Evolutionary conservation across 169 alveolate species (phyloP).

Genomic region (Babesia bigemina): DNA sequence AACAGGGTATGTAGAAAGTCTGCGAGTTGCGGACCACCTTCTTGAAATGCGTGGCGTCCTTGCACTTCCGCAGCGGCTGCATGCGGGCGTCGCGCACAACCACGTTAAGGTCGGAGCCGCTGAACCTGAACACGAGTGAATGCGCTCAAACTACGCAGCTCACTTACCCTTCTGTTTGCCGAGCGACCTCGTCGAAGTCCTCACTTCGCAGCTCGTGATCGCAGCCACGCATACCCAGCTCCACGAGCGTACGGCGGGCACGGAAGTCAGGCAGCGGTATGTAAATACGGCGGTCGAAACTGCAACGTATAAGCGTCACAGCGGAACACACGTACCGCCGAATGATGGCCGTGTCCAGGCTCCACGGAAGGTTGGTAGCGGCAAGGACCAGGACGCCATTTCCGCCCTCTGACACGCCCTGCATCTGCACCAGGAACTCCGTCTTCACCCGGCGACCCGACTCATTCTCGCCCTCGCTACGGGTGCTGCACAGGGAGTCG

Average conservation of each 20-base stretch:
- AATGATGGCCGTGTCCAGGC: constrained; percentile 96
- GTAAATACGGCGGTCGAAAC: constrained; percentile 94
- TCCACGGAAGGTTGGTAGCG: constrained; percentile 95
- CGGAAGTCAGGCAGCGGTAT: constrained; percentile 97
- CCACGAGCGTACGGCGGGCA: constrained; percentile 88
- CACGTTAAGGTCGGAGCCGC: constrained; percentile 74
- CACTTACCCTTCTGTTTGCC: constrained; percentile 69
- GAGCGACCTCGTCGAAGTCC: constrained; percentile 76
- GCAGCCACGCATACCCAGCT: constrained; percentile 70
- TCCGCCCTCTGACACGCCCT: constrained; percentile 82
- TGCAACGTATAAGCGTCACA: neutral
- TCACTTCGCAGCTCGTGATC: constrained; percentile 77
- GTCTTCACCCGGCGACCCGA: constrained; percentile 97
- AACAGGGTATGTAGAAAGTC: constrained; percentile 77
- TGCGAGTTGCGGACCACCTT: constrained; percentile 53
- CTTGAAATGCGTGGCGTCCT: constrained; percentile 68
- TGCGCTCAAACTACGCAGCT: no score
- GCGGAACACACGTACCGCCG: constrained; percentile 79
- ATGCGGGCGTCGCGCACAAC: constrained; percentile 72
- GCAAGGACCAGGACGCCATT: constrained; percentile 71
- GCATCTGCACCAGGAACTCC: constrained; percentile 99
- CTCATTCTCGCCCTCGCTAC: constrained; percentile 96
- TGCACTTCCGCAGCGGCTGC: constrained; percentile 74
- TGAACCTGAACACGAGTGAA: constrained; percentile 33
- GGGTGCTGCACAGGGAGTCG: constrained; percentile 95